Percentiles rank a stretch among this genome's conserved stretches.
Evolutionary conservation across 768 basidiomycete species (phyloP).

Genomic region (Fomitopsis serialis): DNA sequence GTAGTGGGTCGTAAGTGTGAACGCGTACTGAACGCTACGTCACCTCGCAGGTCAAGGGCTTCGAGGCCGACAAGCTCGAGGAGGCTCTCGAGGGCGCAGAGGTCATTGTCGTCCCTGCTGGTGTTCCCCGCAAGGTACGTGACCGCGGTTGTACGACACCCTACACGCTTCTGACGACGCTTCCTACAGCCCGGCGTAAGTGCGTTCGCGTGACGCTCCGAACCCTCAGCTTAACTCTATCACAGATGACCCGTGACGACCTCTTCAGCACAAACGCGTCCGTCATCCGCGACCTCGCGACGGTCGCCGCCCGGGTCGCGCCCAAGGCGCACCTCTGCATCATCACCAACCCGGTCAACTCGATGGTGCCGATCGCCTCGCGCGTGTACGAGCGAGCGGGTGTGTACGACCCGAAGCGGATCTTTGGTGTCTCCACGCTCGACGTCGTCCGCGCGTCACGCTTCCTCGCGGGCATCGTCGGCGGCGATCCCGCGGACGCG

Average conservation of each 20-base stretch:
- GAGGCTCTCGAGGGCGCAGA: constrained; percentile 84
- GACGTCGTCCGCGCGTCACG: constrained; percentile 95
- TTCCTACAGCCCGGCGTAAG: constrained; percentile 73
- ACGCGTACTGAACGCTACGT: neutral
- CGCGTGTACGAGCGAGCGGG: constrained; percentile 87
- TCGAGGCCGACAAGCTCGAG: constrained; percentile 82
- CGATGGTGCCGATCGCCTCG: constrained; percentile 96
- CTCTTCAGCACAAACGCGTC: constrained; percentile 98
- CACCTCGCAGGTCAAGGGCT: constrained; percentile 63
- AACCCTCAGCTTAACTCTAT: constrained; percentile 17
- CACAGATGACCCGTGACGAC: constrained; percentile 92
- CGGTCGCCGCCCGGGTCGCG: constrained; percentile 77
- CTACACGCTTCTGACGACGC: constrained; percentile 19
- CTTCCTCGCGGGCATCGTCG: constrained; percentile 73
- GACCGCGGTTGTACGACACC: neutral
- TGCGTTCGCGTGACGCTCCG: constrained; percentile 14
- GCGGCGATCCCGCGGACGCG: constrained; percentile 59
- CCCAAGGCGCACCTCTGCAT: constrained; percentile 92
- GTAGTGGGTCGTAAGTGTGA: neutral
- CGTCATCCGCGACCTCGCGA: constrained; percentile 93
- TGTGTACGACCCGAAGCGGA: constrained; percentile 80
- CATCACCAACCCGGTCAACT: constrained; percentile 99
- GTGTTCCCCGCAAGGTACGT: constrained; percentile 94
- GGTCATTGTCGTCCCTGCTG: constrained; percentile 96
- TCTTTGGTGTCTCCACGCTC: constrained; percentile 98